Conservation (phyloP, 371 early-diverging fungal species). For the Mucor circinelloides region DNA sequence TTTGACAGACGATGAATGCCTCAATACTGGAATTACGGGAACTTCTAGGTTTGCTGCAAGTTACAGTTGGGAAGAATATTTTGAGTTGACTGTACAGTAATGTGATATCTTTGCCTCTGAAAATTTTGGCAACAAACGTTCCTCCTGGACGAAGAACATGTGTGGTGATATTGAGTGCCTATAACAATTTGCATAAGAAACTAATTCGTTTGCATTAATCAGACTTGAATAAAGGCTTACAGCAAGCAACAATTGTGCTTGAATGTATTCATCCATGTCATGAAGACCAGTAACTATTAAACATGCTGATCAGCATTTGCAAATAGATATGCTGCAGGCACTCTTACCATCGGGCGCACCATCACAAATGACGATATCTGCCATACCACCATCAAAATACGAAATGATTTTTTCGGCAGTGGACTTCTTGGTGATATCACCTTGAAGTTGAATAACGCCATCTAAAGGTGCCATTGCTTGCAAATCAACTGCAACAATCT, state of each 20-base stretch:
- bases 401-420: slow-evolving; percentile 91
- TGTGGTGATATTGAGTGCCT: slow-evolving; percentile 94
- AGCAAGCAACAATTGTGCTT: slow-evolving; percentile 92
- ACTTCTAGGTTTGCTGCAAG: slow-evolving; percentile 93
- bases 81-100: slow-evolving; percentile 90
- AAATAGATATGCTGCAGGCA: background rate
- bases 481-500: slow-evolving; percentile 98
- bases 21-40: slow-evolving; percentile 93
- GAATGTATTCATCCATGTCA: slow-evolving; percentile 99
- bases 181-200: background rate
- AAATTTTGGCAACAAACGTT: slow-evolving; percentile 97
- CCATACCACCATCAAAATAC: slow-evolving; percentile 86
- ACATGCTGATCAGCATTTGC: background rate
- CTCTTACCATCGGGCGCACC: slow-evolving; percentile 96
- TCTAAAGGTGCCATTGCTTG: slow-evolving; percentile 98
- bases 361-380: slow-evolving; percentile 97
- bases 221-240: slow-evolving; percentile 34
- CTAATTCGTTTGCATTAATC: background rate
- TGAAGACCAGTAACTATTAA: slow-evolving; percentile 92
- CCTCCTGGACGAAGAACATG: slow-evolving; percentile 89
- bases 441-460: slow-evolving; percentile 94
- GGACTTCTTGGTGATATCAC: slow-evolving; percentile 96
- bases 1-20: slow-evolving; percentile 92
- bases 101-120: slow-evolving; percentile 92
- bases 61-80: slow-evolving; percentile 88